Percentiles rank a stretch among this genome's conserved stretches.
Conservation (phyloP, 208 protist genomes). For the Borovskyia barvae region DNA sequence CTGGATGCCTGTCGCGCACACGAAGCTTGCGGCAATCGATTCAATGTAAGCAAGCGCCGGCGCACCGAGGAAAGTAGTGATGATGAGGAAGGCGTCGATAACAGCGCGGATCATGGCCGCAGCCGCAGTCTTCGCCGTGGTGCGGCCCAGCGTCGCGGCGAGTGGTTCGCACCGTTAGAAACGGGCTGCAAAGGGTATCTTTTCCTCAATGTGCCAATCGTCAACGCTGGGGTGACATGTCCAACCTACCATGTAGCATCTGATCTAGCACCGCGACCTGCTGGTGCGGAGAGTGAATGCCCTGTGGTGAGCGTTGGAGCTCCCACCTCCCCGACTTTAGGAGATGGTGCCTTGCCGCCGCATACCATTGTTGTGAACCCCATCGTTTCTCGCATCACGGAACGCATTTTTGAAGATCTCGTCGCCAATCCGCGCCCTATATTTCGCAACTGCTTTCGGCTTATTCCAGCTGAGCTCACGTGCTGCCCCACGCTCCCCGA, state of each 20-base stretch:
- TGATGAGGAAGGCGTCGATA: slow-evolving; percentile 14
- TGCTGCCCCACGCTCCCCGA: slow-evolving; percentile 80
- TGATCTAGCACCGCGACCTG: neutral
- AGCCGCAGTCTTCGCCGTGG: too few relatives aligned
- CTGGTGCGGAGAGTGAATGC: too few relatives aligned
- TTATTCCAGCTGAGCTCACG: slow-evolving; percentile 75
- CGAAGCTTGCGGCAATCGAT: slow-evolving; percentile 13
- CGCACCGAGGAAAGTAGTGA: slow-evolving; percentile 2
- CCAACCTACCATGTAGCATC: slow-evolving; percentile 24
- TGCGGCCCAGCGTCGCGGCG: slow-evolving; percentile 16
- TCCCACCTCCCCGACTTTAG: too few relatives aligned
- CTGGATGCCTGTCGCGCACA: slow-evolving; percentile 20
- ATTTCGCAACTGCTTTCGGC: slow-evolving; percentile 76
- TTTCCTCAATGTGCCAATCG: slow-evolving; percentile 49
- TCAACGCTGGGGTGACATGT: slow-evolving; percentile 26
- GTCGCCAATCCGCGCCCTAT: slow-evolving; percentile 49
- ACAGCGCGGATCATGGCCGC: neutral
- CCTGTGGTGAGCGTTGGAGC: too few relatives aligned
- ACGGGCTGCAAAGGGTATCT: slow-evolving; percentile 70
- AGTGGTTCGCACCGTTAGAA: slow-evolving; percentile 57
- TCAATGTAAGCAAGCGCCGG: slow-evolving; percentile 16
- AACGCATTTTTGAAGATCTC: slow-evolving; percentile 75
- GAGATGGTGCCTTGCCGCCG: slow-evolving; percentile 14
- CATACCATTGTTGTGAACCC: slow-evolving; percentile 79
- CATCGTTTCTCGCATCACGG: slow-evolving; percentile 61